Evolutionary conservation across 2,329 filamentous ascomycete species (phyloP).

Genomic region (Huntiella abstrusa): DNA sequence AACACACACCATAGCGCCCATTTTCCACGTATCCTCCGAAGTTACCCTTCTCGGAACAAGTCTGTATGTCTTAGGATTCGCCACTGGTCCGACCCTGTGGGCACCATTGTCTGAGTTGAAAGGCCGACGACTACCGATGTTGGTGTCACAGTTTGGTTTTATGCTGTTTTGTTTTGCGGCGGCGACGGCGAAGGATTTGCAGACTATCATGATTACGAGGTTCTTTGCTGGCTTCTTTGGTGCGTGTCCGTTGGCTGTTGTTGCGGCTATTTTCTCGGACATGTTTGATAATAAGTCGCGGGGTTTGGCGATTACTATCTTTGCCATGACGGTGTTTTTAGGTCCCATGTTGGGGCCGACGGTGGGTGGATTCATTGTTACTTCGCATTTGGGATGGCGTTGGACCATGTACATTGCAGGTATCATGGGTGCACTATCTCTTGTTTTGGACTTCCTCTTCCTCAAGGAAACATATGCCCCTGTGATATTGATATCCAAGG

Average conservation of each 20-base stretch:
- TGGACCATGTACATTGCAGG: slow-evolving; percentile 50
- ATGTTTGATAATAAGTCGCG: slow-evolving; percentile 48
- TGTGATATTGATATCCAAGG: slow-evolving; percentile 42
- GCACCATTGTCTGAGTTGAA: slow-evolving; percentile 55
- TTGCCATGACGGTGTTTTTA: slow-evolving; percentile 36
- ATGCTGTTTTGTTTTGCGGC: slow-evolving; percentile 47
- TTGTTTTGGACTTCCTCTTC: slow-evolving; percentile 40
- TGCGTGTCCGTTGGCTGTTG: slow-evolving; percentile 48
- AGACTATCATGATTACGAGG: slow-evolving; percentile 49
- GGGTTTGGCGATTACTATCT: slow-evolving; percentile 28
- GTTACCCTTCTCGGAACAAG: slow-evolving; percentile 48
- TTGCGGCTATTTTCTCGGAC: slow-evolving; percentile 53
- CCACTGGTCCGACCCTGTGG: slow-evolving; percentile 52
- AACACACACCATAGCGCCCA: slow-evolving; percentile 32
- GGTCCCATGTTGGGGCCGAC: slow-evolving; percentile 50
- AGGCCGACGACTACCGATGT: slow-evolving; percentile 44
- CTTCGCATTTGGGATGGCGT: slow-evolving; percentile 46
- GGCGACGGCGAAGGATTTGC: slow-evolving; percentile 47
- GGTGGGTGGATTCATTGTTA: slow-evolving; percentile 46
- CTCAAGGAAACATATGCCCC: slow-evolving; percentile 54
- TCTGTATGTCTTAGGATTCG: slow-evolving; percentile 54
- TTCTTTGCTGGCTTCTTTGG: slow-evolving; percentile 60
- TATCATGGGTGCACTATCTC: slow-evolving; percentile 44
- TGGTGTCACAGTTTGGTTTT: slow-evolving; percentile 48
- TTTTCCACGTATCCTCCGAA: slow-evolving; percentile 42